Base-by-base conservation (phyloP, 495 filamentous ascomycete genomes). In the Bryoglossum gracile region DNA sequence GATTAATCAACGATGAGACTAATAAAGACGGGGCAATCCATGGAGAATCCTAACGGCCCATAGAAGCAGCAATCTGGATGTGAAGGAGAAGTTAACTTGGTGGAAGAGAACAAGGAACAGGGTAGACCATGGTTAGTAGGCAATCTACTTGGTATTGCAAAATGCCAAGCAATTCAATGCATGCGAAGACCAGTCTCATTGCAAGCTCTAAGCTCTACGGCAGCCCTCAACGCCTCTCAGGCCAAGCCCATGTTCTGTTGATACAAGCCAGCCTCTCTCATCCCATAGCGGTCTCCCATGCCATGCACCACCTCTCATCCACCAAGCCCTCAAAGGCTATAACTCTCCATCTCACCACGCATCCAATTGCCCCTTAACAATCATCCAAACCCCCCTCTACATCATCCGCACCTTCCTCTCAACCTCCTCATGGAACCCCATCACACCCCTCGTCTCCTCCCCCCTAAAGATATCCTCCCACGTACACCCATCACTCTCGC, bases 391-490 rank as follows among this genome's bases (percentile, higher is more conserved):
- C 26, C 25, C 37, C 14, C 72, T 81, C 70, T 73, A 82, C 48
- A 78, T 77, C 82, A 89, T 86, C 67, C 74, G 74, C 65, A 94
- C 63, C 71, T 86, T 83, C 68, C 79, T 75, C 82, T 97, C 91
- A 83, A 96, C 90, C 79, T 97, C 91, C 52, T 84, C 80, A 50
- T 95, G 89, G 63, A 95, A 82, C 43, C 80, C 67, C 24, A 84
- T 78, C 13, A 76, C 64, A 49, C 79, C 76, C 51, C 82, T 80
- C 70, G 65, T 77, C 68, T 77, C 86, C 72, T 87, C 68, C 58
- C 82, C 81, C 11, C 65, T 78, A 66, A 82, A 98, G 18, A 98
- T 80, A 76, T 95, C 90, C 78, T 96, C 90, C 90, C 90, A 96
- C 8, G 69, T 75, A 62, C 89, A 69, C 59, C 77, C 81, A 17